Conservation (phyloP, 805 yeast genomes). For the Metahyphopichia silvanorum region DNA sequence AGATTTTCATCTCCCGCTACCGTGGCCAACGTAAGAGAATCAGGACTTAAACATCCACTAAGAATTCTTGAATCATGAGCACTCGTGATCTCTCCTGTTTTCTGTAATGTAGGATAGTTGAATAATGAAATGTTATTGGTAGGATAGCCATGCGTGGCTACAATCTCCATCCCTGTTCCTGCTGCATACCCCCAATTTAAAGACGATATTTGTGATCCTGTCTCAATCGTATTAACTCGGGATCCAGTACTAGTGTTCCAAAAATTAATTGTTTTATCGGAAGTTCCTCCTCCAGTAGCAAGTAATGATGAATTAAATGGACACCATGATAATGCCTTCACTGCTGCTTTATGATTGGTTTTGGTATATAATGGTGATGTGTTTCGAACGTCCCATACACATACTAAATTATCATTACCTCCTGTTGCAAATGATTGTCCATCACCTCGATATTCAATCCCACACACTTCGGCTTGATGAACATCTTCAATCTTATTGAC, state of each 20-base stretch:
- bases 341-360: slow-evolving; percentile 86
- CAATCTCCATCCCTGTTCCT: slow-evolving; percentile 77
- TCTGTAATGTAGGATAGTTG: slow-evolving; percentile 80
- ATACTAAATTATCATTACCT: slow-evolving; percentile 90
- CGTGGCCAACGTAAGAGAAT: slow-evolving; percentile 85
- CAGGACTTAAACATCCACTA: slow-evolving; percentile 83
- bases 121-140: slow-evolving; percentile 78
- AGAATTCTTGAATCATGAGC: slow-evolving; percentile 92
- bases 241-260: slow-evolving; percentile 95
- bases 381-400: slow-evolving; percentile 84
- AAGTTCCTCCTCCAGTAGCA: slow-evolving; percentile 97
- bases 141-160: slow-evolving; percentile 93
- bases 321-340: slow-evolving; percentile 93
- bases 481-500: slow-evolving; percentile 46
- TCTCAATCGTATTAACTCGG: slow-evolving; percentile 78
- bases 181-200: slow-evolving; percentile 83
- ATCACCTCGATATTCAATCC: slow-evolving; percentile 79
- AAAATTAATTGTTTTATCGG: slow-evolving; percentile 84
- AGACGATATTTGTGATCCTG: slow-evolving; percentile 94
- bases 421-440: slow-evolving; percentile 88
- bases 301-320: slow-evolving; percentile 78
- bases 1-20: slow-evolving; percentile 95
- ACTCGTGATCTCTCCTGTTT: slow-evolving; percentile 78
- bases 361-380: slow-evolving; percentile 66
- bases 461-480: slow-evolving; percentile 91